Evolutionary conservation across 129 eudicot genomes (phyloP), one percentile per base, ranked within the genome.

Genomic region (Deinandra increscens): DNA sequence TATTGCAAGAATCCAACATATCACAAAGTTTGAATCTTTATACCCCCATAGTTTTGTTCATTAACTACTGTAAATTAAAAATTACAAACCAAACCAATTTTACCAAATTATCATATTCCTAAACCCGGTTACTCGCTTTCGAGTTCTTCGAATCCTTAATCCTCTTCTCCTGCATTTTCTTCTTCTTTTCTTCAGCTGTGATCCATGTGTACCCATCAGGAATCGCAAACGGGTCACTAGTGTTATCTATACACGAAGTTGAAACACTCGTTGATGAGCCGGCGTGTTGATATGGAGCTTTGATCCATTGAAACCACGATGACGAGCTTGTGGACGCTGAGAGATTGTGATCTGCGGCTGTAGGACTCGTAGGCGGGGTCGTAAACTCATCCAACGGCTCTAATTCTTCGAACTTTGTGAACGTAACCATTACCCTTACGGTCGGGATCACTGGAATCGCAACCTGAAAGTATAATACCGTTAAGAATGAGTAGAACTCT

Each of bases 371-470:
- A 59, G 92, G 97, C 3, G 97, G 96, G 8, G 97, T 91, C 12
- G 81, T 75, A 49, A 91, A 91, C 75, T 87, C 97, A 26, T 91
- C 97, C 73, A 81, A 44, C 2, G 90, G 95, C 49, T 83, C 72
- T 38, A 91, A 65, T 64, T 91, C 97, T 71, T 87, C 92, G 20
- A 91, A 91, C 37, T 91, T 91, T 4, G 97, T 91, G 60, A 91
- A 91, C 2, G 95, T 91, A 43, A 91, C 96, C 64, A 91, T 22
- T 26, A 91, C 97, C 49, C 92, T 73, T 55, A 91, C 82, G 13
- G 97, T 91, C 10, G 97, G 96, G 26, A 91, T 83, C 61, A 91
- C 88, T 1, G 95, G 97, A 20, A 91, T 87, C 0, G 97, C 95
- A 45, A 91, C 91, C 97, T 91, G 84, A 67, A 31, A 68, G 58